Base-by-base conservation (phyloP, 1,284 basidiomycete genomes). In the Exobasidium cylindrosporum region DNA sequence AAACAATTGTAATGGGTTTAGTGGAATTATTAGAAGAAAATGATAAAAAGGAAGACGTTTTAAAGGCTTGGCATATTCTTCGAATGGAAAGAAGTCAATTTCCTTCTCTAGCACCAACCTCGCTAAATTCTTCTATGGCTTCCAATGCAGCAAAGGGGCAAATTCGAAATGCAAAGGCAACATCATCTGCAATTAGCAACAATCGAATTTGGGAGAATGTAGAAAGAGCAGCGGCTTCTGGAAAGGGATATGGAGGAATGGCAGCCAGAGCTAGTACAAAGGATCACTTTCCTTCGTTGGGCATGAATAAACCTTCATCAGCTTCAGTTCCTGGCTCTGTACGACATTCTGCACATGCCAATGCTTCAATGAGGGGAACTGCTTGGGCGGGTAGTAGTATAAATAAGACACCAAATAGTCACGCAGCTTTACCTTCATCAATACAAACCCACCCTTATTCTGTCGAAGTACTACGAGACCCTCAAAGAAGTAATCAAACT, bases 141-240 rank as follows among this genome's bases (percentile, higher is more conserved):
- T 56, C 60, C 17, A 57, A 44, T 47, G 49, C 49, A 21, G 54
- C 60, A 24, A 23, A 46, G 4, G 60, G 60, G 7, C 86, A 89
- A 2, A 87, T 93, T 28, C 83, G 94, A 60, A 91, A 89, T 70
- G 89, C 88, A 44, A 94, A 94, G 78, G 86, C 89, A 58, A 85
- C 86, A 0, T 62, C 70, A 1, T 26, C 31, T 23, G 83, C 85
- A 0, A 83, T 86, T 0, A 84, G 86, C 3, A 86, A 87, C 1
- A 82, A 86, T 54, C 85, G 87, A 63, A 85, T 96, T 0, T 92
- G 86, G 88, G 91, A 91, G 69, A 87, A 91, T 26, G 92, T 96
- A 44, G 92, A 91, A 23, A 86, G 86, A 59, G 92, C 91, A 0
- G 92, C 91, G 0, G 83, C 84, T 2, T 30, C 30, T 31, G 58